Evolutionary conservation across 1,139 yeast genomes (phyloP).

Genomic region (Saccharomyces pastorianus): DNA sequence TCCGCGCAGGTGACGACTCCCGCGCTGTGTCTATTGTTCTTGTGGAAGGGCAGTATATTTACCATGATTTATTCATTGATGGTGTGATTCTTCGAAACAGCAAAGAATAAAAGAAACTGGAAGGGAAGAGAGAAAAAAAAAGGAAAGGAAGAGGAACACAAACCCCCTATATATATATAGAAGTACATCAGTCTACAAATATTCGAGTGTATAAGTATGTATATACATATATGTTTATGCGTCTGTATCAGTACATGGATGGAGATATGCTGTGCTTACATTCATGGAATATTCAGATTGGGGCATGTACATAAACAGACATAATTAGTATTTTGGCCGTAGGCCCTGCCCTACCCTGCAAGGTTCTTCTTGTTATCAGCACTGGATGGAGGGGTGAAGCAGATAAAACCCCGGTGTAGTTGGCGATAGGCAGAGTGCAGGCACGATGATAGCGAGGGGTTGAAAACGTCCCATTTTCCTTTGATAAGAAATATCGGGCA

Average conservation of each 20-base stretch:
- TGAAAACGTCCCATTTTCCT: background rate
- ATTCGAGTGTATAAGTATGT: background rate
- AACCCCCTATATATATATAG: too few species aligned
- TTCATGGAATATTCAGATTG: background rate
- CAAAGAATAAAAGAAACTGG: background rate
- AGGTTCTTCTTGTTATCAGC: background rate
- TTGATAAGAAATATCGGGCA: background rate
- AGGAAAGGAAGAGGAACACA: constrained; percentile 10
- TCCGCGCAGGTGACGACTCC: background rate
- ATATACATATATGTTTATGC: background rate
- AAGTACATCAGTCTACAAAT: too few species aligned
- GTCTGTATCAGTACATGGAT: background rate
- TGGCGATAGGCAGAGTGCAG: background rate
- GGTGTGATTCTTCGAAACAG: background rate
- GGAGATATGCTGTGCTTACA: background rate
- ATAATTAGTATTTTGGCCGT: background rate
- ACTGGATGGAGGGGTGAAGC: background rate
- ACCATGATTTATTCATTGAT: background rate
- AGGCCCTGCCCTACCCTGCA: background rate
- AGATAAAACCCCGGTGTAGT: background rate
- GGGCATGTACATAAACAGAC: background rate
- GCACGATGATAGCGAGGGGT: background rate
- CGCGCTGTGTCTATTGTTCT: background rate
- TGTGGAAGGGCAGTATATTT: background rate
- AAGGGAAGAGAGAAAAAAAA: background rate